These are phyloP conservation scores for Flaveria floridana DNA, from an alignment of 140 eudicot genomes.

Conservation along the genomic window DNA sequence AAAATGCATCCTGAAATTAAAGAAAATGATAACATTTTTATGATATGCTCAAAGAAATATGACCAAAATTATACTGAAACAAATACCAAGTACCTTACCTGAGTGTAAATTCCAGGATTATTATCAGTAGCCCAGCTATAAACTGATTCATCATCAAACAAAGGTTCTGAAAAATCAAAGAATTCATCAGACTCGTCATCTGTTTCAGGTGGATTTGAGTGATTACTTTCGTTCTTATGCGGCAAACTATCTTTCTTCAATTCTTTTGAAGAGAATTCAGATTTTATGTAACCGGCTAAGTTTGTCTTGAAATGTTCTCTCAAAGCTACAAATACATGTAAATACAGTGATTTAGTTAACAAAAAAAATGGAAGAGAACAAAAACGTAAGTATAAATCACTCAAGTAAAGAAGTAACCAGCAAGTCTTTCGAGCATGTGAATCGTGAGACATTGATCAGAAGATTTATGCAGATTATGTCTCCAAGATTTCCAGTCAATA, in stretches of 20 bases:
- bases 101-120: slow-evolving; percentile 21
- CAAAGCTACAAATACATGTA: slow-evolving; percentile 49
- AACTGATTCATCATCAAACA: slow-evolving; percentile 47
- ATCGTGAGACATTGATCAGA: slow-evolving; percentile 52
- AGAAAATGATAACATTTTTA: not conserved
- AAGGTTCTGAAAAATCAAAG: slow-evolving; percentile 52
- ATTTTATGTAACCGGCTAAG: slow-evolving; percentile 34
- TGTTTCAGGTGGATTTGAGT: slow-evolving; percentile 33
- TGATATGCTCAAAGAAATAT: not conserved
- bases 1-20: slow-evolving; percentile 42
- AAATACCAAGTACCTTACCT: slow-evolving; percentile 27
- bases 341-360: slow-evolving; percentile 13
- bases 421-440: slow-evolving; percentile 56
- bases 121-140: slow-evolving; percentile 32
- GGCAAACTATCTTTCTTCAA: slow-evolving; percentile 27
- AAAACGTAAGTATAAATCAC: not conserved
- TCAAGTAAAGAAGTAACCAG: slow-evolving; percentile 47
- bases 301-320: slow-evolving; percentile 58
- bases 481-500: slow-evolving; percentile 72
- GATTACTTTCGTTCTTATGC: slow-evolving; percentile 26
- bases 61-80: not conserved
- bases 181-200: slow-evolving; percentile 56
- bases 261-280: slow-evolving; percentile 45
- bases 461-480: slow-evolving; percentile 45
- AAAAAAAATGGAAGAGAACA: not conserved